Percentiles rank a stretch among this genome's conserved stretches.
Conservation (phyloP, 768 basidiomycete genomes). For the Chalciporus piperatus region DNA sequence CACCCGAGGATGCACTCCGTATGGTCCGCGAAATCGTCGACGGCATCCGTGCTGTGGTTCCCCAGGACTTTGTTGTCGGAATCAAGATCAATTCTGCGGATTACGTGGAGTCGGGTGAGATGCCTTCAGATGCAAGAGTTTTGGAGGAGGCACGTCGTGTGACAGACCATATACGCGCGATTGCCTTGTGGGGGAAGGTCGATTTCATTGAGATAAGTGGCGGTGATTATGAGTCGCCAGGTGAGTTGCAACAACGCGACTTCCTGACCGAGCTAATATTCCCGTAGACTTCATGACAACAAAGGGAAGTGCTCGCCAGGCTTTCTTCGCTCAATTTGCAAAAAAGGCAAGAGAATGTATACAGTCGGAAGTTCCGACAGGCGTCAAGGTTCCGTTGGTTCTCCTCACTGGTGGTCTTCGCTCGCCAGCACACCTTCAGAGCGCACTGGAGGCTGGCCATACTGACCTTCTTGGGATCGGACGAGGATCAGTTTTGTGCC, state of each 20-base stretch:
- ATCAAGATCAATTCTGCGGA: constrained; percentile 83
- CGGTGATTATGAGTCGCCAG: constrained; percentile 79
- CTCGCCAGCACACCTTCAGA: constrained; percentile 52
- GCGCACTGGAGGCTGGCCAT: constrained; percentile 51
- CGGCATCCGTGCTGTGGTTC: constrained; percentile 52
- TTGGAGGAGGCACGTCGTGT: constrained; percentile 37
- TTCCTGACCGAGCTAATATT: background rate
- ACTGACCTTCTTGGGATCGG: constrained; percentile 79
- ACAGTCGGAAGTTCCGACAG: constrained; percentile 26
- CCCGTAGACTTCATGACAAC: constrained; percentile 43
- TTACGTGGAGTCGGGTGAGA: constrained; percentile 43
- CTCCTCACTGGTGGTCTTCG: constrained; percentile 81
- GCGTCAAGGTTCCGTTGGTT: constrained; percentile 49
- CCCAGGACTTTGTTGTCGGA: constrained; percentile 64
- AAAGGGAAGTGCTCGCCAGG: constrained; percentile 49
- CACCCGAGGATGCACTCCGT: constrained; percentile 46
- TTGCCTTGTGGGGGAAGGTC: constrained; percentile 61
- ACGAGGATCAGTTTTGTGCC: constrained; percentile 59
- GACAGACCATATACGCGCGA: constrained; percentile 55
- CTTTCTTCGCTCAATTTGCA: constrained; percentile 71
- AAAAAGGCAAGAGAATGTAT: constrained; percentile 49
- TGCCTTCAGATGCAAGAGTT: constrained; percentile 31
- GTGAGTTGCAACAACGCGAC: constrained; percentile 34
- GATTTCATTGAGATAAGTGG: constrained; percentile 91
- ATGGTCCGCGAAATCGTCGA: constrained; percentile 55